Conservation (phyloP, 2,329 filamentous ascomycete species). For the Cercospora zeina region DNA sequence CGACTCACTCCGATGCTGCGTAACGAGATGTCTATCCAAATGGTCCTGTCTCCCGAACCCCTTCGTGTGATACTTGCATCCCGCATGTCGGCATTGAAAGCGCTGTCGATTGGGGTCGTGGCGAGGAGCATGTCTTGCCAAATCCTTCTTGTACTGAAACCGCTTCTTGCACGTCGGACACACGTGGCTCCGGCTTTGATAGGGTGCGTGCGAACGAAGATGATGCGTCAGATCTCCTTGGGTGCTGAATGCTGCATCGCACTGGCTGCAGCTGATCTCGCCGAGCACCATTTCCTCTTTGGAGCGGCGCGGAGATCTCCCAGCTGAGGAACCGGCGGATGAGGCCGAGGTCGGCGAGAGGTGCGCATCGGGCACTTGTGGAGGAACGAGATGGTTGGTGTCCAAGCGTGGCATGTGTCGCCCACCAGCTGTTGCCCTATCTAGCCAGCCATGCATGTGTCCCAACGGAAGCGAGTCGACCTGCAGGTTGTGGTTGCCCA, state of each 20-base stretch:
- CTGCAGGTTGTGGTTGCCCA: slow-evolving; percentile 22
- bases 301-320: slow-evolving; percentile 20
- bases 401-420: slow-evolving; percentile 21
- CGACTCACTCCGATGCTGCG: slow-evolving; percentile 28
- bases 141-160: slow-evolving; percentile 31
- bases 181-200: slow-evolving; percentile 27
- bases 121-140: slow-evolving; percentile 26
- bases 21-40: slow-evolving; percentile 27
- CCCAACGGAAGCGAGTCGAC: not conserved
- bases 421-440: slow-evolving; percentile 18
- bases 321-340: slow-evolving; percentile 22
- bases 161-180: slow-evolving; percentile 28
- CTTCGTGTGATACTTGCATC: slow-evolving; percentile 28
- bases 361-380: slow-evolving; percentile 12
- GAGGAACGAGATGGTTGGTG: slow-evolving; percentile 24
- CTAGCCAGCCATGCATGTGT: slow-evolving; percentile 27
- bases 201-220: slow-evolving; percentile 27
- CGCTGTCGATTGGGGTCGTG: slow-evolving; percentile 29
- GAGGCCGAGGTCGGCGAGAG: slow-evolving; percentile 30
- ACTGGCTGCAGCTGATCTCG: slow-evolving; percentile 23
- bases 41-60: slow-evolving; percentile 31
- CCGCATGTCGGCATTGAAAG: slow-evolving; percentile 24
- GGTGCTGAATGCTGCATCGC: slow-evolving; percentile 26
- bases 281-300: slow-evolving; percentile 22
- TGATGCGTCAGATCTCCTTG: slow-evolving; percentile 30